These are phyloP conservation scores for Lyophyllum shimeji DNA, from an alignment of 768 basidiomycete genomes.

Conservation along the genomic window DNA sequence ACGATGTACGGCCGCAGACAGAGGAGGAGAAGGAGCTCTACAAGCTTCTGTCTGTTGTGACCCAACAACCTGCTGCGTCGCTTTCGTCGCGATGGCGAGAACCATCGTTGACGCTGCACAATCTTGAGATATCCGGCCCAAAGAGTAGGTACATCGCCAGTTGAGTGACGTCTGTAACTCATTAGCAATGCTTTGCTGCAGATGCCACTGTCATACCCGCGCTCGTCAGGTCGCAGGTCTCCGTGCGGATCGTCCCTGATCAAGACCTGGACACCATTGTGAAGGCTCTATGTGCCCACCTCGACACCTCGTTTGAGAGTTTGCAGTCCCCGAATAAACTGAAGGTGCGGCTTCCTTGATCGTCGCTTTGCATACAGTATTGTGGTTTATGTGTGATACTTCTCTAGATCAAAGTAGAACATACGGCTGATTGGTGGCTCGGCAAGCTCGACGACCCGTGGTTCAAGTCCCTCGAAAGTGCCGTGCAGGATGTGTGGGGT, in stretches of 20 bases:
- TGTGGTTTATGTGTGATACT: neutral
- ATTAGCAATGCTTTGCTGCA: conserved; percentile 22
- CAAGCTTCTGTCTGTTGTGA: conserved; percentile 64
- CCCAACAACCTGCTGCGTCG: conserved; percentile 63
- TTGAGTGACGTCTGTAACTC: neutral
- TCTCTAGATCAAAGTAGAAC: conserved; percentile 69
- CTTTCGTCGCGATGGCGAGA: conserved; percentile 85
- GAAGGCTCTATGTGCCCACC: conserved; percentile 54
- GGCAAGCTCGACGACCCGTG: conserved; percentile 82
- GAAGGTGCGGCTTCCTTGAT: conserved; percentile 41
- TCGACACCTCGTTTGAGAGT: conserved; percentile 55
- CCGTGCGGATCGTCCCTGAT: conserved; percentile 92
- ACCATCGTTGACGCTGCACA: conserved; percentile 88
- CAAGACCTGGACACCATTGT: conserved; percentile 77
- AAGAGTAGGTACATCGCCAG: conserved; percentile 52
- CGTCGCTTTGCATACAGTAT: neutral
- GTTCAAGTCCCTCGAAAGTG: conserved; percentile 83
- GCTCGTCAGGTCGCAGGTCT: conserved; percentile 80
- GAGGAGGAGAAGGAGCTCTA: conserved; percentile 69
- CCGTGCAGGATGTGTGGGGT: conserved; percentile 87
- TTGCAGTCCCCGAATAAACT: conserved; percentile 72
- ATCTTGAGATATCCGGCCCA: conserved; percentile 79
- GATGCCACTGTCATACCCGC: conserved; percentile 90
- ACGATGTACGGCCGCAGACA: conserved; percentile 69
- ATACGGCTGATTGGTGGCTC: conserved; percentile 95